phyloP scores from a whole-genome alignment of 805 yeast genomes.

The Saccharomycopsis synnaedendra region DNA sequence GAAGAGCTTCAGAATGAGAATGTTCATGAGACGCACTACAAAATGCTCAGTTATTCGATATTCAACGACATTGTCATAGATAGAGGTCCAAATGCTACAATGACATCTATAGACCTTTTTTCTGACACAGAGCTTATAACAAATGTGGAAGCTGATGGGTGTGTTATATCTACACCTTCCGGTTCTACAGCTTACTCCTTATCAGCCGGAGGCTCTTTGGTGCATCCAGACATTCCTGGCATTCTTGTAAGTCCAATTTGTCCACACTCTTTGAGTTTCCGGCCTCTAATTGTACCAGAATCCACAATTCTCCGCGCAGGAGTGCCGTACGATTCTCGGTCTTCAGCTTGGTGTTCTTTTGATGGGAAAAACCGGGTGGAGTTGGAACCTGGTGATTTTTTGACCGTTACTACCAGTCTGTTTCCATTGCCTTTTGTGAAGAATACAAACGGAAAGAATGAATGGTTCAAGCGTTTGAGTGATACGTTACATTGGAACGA shows the following conservation, averaged over 20 bases:
- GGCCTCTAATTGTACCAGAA: slow-evolving; percentile 41
- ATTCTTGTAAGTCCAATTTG: slow-evolving; percentile 46
- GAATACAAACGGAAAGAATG: slow-evolving; percentile 18
- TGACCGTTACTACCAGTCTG: slow-evolving; percentile 25
- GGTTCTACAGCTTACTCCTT: slow-evolving; percentile 53
- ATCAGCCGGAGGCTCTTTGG: slow-evolving; percentile 43
- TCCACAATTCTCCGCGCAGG: slow-evolving; percentile 23
- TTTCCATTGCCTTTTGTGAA: slow-evolving; percentile 24
- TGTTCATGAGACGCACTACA: slow-evolving; percentile 21
- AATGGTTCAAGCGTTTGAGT: slow-evolving; percentile 25
- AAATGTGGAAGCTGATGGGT: slow-evolving; percentile 57
- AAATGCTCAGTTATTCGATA: slow-evolving; percentile 26
- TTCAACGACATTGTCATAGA: slow-evolving; percentile 42
- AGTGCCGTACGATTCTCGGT: slow-evolving; percentile 24
- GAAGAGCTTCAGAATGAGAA: slow-evolving; percentile 19
- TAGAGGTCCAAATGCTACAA: slow-evolving; percentile 39
- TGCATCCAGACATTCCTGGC: slow-evolving; percentile 44
- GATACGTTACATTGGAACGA: slow-evolving; percentile 27
- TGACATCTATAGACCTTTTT: slow-evolving; percentile 39
- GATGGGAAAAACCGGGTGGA: slow-evolving; percentile 26
- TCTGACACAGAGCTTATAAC: slow-evolving; percentile 40
- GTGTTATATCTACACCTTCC: slow-evolving; percentile 54
- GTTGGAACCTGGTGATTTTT: slow-evolving; percentile 23
- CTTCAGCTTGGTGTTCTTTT: slow-evolving; percentile 27
- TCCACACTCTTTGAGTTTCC: slow-evolving; percentile 39